These are phyloP conservation scores for Arthromyces matolae DNA, from an alignment of 768 basidiomycete species.

Conservation along the genomic window DNA sequence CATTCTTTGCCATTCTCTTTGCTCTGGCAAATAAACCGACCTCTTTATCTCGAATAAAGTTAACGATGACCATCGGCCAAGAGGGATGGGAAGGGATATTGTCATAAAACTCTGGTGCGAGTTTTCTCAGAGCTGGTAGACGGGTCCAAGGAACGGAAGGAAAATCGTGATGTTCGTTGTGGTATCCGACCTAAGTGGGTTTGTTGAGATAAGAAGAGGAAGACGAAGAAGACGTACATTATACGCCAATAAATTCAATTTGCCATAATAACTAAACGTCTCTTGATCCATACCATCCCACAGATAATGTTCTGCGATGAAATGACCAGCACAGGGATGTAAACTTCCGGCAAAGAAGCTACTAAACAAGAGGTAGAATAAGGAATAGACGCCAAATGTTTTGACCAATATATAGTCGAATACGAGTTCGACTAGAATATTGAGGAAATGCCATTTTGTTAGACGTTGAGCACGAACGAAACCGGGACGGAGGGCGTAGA, in stretches of 20 bases:
- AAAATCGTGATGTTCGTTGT: conserved; percentile 99
- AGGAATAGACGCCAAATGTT: conserved; percentile 38
- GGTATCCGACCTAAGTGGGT: conserved; percentile 79
- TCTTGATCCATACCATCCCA: conserved; percentile 93
- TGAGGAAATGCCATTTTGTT: conserved; percentile 83
- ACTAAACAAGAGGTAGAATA: conserved; percentile 82
- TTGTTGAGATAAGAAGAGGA: conserved; percentile 1
- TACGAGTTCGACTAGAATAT: conserved; percentile 62
- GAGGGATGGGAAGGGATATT: conserved; percentile 80
- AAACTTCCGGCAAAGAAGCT: conserved; percentile 96
- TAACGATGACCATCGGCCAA: conserved; percentile 93
- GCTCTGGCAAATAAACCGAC: conserved; percentile 88
- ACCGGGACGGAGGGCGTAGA: conserved; percentile 94
- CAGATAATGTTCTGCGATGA: conserved; percentile 95
- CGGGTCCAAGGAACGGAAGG: conserved; percentile 95
- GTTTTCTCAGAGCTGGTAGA: conserved; percentile 71
- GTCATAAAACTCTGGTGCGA: conserved; percentile 93
- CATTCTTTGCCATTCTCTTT: conserved; percentile 52
- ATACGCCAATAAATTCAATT: conserved; percentile 85
- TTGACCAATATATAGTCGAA: conserved; percentile 70
- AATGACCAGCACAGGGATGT: conserved; percentile 95
- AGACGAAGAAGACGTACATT: conserved; percentile 56
- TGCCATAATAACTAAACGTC: conserved; percentile 96
- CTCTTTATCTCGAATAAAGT: conserved; percentile 88
- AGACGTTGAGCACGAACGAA: conserved; percentile 82